Conservation (phyloP, 2,329 filamentous ascomycete genomes). For the Cladophialophora psammophila region DNA sequence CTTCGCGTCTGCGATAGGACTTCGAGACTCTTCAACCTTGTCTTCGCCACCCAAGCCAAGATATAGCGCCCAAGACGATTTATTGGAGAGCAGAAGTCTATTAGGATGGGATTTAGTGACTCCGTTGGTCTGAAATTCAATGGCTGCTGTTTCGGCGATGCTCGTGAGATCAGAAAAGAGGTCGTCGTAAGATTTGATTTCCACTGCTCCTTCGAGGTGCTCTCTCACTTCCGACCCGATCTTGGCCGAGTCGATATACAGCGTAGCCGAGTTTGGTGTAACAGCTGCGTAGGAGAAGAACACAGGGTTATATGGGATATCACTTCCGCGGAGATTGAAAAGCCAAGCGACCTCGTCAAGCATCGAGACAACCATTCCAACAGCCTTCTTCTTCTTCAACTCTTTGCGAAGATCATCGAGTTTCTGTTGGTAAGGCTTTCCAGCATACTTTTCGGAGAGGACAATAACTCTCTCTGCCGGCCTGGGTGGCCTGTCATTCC, state of each 20-base stretch:
- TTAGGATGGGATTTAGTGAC: conserved; percentile 49
- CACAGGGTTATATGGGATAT: conserved; percentile 97
- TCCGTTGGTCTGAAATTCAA: conserved; percentile 46
- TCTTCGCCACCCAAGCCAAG: conserved; percentile 85
- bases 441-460: conserved; percentile 75
- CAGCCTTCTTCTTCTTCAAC: conserved; percentile 84
- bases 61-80: conserved; percentile 91
- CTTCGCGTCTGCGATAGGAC: conserved; percentile 88
- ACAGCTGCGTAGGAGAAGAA: conserved; percentile 97
- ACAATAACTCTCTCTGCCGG: conserved; percentile 79
- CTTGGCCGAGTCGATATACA: conserved; percentile 86
- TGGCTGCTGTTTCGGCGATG: conserved; percentile 60
- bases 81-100: conserved; percentile 87
- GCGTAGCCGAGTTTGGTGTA: conserved; percentile 74
- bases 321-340: conserved; percentile 94
- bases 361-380: conserved; percentile 80
- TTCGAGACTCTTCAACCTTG: conserved; percentile 83
- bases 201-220: conserved; percentile 74
- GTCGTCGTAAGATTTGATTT: conserved; percentile 79
- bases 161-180: conserved; percentile 80
- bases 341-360: conserved; percentile 97
- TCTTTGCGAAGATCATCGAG: conserved; percentile 88
- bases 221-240: conserved; percentile 71
- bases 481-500: conserved; percentile 75
- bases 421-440: conserved; percentile 83